Evolutionary conservation across 495 filamentous ascomycete genomes (phyloP).

Genomic region (Oidiodendron maius): DNA sequence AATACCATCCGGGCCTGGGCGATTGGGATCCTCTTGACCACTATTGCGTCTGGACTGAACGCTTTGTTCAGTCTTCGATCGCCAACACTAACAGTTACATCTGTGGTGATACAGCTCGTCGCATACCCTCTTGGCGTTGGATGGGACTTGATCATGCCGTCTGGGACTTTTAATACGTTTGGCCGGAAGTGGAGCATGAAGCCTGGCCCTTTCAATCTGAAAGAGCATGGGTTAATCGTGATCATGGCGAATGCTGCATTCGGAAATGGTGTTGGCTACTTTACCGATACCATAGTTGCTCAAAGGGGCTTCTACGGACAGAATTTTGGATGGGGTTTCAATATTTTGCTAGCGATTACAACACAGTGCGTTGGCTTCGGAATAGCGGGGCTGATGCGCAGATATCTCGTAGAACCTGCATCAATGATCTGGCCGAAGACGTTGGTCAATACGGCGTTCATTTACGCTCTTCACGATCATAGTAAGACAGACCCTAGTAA

Average conservation of each 20-base stretch:
- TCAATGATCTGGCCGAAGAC: slow-evolving; percentile 73
- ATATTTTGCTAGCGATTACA: slow-evolving; percentile 59
- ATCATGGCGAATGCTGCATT: slow-evolving; percentile 61
- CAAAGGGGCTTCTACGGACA: slow-evolving; percentile 32
- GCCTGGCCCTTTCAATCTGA: slow-evolving; percentile 71
- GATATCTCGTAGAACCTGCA: slow-evolving; percentile 59
- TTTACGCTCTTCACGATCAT: slow-evolving; percentile 67
- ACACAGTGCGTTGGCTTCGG: slow-evolving; percentile 71
- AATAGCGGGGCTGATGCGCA: slow-evolving; percentile 61
- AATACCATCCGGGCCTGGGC: slow-evolving; percentile 72
- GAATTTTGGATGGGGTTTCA: slow-evolving; percentile 51
- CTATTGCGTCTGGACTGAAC: slow-evolving; percentile 63
- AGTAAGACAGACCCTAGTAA: slow-evolving; percentile 47
- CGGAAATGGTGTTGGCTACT: slow-evolving; percentile 41
- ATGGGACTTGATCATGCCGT: slow-evolving; percentile 40
- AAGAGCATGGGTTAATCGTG: slow-evolving; percentile 71
- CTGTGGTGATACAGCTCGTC: slow-evolving; percentile 62
- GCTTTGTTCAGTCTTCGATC: slow-evolving; percentile 64
- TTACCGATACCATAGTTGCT: slow-evolving; percentile 40
- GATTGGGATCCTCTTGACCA: slow-evolving; percentile 59
- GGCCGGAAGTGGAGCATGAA: slow-evolving; percentile 53
- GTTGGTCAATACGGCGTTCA: slow-evolving; percentile 57
- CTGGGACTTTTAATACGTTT: slow-evolving; percentile 44
- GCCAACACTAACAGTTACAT: slow-evolving; percentile 57
- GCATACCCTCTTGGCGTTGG: slow-evolving; percentile 62